Percentiles rank a stretch among this genome's conserved stretches.
These are phyloP conservation scores for Coniochaeta sp. DNA, from an alignment of 2,329 filamentous ascomycete species.

Conservation along the genomic window DNA sequence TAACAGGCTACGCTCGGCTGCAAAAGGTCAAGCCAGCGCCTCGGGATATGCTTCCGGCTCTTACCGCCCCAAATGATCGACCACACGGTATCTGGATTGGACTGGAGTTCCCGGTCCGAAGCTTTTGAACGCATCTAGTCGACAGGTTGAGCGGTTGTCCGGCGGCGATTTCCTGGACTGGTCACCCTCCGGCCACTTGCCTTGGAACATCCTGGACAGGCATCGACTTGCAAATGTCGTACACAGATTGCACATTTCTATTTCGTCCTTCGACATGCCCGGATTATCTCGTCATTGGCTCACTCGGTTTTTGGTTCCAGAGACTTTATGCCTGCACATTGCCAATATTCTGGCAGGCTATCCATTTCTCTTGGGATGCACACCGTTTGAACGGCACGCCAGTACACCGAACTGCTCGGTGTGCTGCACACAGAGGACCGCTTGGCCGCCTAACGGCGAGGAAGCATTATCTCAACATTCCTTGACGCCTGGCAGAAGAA, in stretches of 20 bases:
- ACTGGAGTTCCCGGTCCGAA: neutral
- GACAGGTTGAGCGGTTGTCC: neutral
- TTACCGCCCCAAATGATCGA: constrained; percentile 36
- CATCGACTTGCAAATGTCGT: constrained; percentile 5
- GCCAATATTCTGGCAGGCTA: neutral
- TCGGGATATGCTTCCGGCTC: constrained; percentile 33
- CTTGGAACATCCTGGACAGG: neutral
- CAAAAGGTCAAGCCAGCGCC: constrained; percentile 49
- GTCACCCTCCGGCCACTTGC: too few relatives aligned
- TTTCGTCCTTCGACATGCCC: constrained; percentile 13
- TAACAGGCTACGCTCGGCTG: constrained; percentile 82
- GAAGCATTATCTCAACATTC: neutral
- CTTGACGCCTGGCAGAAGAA: neutral
- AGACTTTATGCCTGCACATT: neutral
- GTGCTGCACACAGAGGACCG: constrained; percentile 16
- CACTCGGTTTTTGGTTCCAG: constrained; percentile 8
- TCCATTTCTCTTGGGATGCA: neutral
- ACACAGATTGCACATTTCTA: constrained; percentile 19
- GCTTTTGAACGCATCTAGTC: too few relatives aligned
- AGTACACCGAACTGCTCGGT: constrained; percentile 22
- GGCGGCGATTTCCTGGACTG: neutral
- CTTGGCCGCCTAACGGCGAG: neutral
- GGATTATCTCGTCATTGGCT: constrained; percentile 12
- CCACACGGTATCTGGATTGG: constrained; percentile 14
- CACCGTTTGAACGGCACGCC: constrained; percentile 32